Evolutionary conservation across 169 alveolate species (phyloP), one percentile per base, ranked within the genome.

Genomic region (Cryptosporidium sp.): DNA sequence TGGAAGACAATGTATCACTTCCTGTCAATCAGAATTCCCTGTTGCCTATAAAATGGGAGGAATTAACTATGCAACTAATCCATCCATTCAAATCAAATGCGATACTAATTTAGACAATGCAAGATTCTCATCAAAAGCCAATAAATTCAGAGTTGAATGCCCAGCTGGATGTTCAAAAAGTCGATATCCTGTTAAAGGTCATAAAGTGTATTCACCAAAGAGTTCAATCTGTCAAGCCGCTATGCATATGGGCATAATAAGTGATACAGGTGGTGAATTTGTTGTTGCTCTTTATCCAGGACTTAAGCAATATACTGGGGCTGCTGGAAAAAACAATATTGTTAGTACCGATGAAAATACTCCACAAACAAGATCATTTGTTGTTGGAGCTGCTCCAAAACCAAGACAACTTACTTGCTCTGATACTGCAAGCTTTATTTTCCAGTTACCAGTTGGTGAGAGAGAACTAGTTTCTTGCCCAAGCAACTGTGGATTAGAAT

Each of bases 171-270:
- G 95, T 72, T 42, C 35, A 33, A 65, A 91, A 52, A 44, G 91
- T 62, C 37, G 85, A 61, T 60, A 52, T 23, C 91, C 91, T 10
- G 84, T 92, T 42, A 65, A 84, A 21, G 95, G 95, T 3, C 56
- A 44, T 53, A 86, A 92, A 58, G 93, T 93, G 16, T 93, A 93
- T 69, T 31, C 94, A 16, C 91, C 87, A 39, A 72, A 53, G 33
- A 92, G 95, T 53, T 86, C 94, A 87, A 96, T 95, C 26, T 96
- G 98, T 91, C 94, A 96, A 89, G 96, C 98, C 8, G 98, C 97
- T n/a, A 93, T 95, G 56, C 98, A 96, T 60, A 93, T 97, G 44
- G 98, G 98, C 7, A 96, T 93, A 23, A 62, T 96, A 16, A 85
- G 87, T 7, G 72, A 80, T 44, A 69, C 84, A 4, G 96, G 95